Conservation (phyloP, 352 stramenopile genomes). For the Phytopythium vexans region DNA sequence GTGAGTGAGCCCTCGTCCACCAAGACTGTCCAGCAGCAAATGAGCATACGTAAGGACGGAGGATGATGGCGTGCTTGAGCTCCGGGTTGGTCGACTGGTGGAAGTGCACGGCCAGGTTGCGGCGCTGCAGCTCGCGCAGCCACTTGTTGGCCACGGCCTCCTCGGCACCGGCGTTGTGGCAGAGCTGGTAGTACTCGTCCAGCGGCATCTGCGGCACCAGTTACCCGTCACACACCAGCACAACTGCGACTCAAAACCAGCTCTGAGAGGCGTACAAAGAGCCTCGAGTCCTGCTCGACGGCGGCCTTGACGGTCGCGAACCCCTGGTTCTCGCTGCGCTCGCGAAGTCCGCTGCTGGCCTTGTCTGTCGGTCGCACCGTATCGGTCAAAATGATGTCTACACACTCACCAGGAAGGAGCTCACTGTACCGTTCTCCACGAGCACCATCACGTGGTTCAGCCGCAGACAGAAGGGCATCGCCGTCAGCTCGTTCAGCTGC, state of each 20-base stretch:
- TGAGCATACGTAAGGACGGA: conserved; percentile 55
- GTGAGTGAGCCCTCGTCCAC: not conserved
- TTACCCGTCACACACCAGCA: conserved; percentile 1
- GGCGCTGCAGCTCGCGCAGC: conserved; percentile 69
- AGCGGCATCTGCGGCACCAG: conserved; percentile 42
- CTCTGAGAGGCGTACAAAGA: conserved; percentile 30
- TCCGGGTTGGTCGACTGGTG: conserved; percentile 61
- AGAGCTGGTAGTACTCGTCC: conserved; percentile 70
- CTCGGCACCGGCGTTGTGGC: conserved; percentile 62
- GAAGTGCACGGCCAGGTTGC: conserved; percentile 75
- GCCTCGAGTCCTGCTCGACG: conserved; percentile 54
- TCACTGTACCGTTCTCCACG: conserved; percentile 36
- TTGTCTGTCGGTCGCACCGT: conserved; percentile 13
- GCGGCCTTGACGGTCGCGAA: conserved; percentile 68
- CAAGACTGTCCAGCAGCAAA: conserved; percentile 1
- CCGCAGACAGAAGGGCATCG: conserved; percentile 65
- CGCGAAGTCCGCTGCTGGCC: conserved; percentile 22
- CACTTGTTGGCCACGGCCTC: conserved; percentile 72
- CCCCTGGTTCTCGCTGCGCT: conserved; percentile 39
- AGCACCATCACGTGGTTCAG: conserved; percentile 67
- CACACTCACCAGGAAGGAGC: not conserved
- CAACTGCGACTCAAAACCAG: not conserved
- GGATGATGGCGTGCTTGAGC: conserved; percentile 63
- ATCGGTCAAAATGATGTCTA: not conserved
- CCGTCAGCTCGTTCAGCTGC: conserved; percentile 52